These are phyloP conservation scores for Podospora sp. DNA, from an alignment of 495 filamentous ascomycete genomes.

Conservation along the genomic window DNA sequence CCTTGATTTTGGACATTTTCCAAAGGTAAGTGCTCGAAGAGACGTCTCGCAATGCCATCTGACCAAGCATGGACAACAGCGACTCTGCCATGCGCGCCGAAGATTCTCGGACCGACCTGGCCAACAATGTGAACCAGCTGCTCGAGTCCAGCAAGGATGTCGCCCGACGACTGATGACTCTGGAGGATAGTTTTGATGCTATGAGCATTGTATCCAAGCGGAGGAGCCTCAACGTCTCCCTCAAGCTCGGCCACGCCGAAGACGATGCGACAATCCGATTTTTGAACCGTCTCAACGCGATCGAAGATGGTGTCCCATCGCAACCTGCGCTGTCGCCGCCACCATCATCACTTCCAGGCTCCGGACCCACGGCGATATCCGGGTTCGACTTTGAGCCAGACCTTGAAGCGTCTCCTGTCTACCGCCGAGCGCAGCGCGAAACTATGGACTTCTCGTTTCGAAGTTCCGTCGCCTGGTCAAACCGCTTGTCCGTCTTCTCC, in stretches of 20 bases:
- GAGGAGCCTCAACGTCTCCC: neutral
- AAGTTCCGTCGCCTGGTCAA: constrained; percentile 16
- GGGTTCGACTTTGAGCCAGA: constrained; percentile 26
- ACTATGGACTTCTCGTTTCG: constrained; percentile 32
- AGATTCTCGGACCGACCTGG: constrained; percentile 17
- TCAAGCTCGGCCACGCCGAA: neutral
- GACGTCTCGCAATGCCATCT: neutral
- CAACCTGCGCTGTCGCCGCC: neutral
- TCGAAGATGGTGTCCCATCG: neutral
- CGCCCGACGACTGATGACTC: constrained; percentile 20
- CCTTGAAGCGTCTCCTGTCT: constrained; percentile 25
- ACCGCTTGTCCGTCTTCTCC: constrained; percentile 18
- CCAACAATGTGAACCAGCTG: constrained; percentile 17
- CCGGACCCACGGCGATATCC: neutral
- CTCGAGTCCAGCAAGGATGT: constrained; percentile 20
- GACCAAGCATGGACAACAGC: constrained; percentile 3
- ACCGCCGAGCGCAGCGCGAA: constrained; percentile 24
- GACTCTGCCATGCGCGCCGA: constrained; percentile 19
- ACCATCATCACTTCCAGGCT: neutral
- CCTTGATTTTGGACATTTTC: constrained; percentile 23
- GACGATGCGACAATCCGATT: neutral
- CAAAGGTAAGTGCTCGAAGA: constrained; percentile 19
- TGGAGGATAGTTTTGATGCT: constrained; percentile 23
- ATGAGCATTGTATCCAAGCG: constrained; percentile 11
- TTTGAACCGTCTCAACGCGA: neutral